Evolutionary conservation across 2,329 filamentous ascomycete genomes (phyloP).

Genomic region (Thelonectria blattea): DNA sequence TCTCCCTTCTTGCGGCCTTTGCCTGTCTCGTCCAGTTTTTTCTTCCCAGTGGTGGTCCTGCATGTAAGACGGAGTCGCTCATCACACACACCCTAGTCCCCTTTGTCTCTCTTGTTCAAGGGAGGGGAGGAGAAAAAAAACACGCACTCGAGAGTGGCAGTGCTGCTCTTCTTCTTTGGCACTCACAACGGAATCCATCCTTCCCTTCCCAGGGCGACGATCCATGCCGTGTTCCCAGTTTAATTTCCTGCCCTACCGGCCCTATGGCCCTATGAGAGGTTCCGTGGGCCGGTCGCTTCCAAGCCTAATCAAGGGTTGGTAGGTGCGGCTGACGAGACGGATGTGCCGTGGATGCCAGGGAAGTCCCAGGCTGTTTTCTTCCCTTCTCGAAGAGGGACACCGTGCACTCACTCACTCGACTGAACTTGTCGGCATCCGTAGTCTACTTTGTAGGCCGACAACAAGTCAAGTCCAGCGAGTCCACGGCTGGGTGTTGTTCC

Average conservation of each 20-base stretch:
- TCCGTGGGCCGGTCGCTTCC: background rate
- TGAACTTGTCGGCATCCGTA: no score
- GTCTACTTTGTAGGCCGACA: no score
- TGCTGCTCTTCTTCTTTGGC: background rate
- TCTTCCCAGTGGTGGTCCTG: background rate
- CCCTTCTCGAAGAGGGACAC: no score
- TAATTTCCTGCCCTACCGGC: conserved; percentile 23
- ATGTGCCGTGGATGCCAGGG: no score
- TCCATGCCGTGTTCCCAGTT: conserved; percentile 1
- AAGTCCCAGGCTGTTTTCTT: no score
- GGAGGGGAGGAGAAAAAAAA: no score
- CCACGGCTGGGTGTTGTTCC: no score
- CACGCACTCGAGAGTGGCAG: conserved; percentile 11
- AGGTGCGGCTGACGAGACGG: background rate
- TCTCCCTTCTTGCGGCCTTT: background rate
- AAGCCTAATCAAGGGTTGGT: no score
- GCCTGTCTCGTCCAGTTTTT: background rate
- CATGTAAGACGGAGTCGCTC: conserved; percentile 16
- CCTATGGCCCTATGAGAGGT: conserved; percentile 20
- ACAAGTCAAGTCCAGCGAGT: no score
- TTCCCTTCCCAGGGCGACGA: no score
- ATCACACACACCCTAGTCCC: conserved; percentile 6
- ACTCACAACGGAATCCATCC: background rate
- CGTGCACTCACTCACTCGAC: no score
- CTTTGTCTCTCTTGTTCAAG: background rate